A percentile compares a stretch with the other conserved stretches of the same genome.
These are phyloP conservation scores for Aureobasidium mangrovei DNA, from an alignment of 2,329 filamentous ascomycete genomes.

Conservation along the genomic window DNA sequence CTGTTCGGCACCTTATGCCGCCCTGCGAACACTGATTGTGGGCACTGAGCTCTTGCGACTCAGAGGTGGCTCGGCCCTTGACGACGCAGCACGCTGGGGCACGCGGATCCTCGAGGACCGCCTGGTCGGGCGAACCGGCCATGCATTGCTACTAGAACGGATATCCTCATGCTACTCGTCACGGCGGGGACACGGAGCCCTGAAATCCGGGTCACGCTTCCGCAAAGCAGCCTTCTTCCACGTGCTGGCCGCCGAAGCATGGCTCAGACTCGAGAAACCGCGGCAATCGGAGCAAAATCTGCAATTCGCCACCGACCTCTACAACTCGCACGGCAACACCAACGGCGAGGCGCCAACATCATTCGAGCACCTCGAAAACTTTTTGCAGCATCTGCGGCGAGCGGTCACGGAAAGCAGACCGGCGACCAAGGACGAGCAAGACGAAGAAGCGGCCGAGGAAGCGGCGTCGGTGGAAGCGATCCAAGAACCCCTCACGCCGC, in stretches of 20 bases:
- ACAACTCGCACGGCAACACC: constrained; percentile 33
- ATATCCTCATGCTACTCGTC: constrained; percentile 76
- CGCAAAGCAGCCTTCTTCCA: constrained; percentile 89
- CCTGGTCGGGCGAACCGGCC: constrained; percentile 64
- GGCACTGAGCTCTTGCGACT: constrained; percentile 75
- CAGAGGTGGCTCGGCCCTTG: constrained; percentile 68
- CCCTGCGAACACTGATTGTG: constrained; percentile 66
- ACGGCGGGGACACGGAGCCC: constrained; percentile 57
- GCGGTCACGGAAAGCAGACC: constrained; percentile 43
- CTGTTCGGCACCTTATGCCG: constrained; percentile 69
- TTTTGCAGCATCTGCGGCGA: constrained; percentile 60
- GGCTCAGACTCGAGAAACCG: constrained; percentile 68
- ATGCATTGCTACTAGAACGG: constrained; percentile 77
- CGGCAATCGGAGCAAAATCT: constrained; percentile 72
- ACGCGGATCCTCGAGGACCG: constrained; percentile 69
- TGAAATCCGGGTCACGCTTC: constrained; percentile 60
- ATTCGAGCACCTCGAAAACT: constrained; percentile 48
- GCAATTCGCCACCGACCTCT: constrained; percentile 54
- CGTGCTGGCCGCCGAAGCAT: constrained; percentile 71
- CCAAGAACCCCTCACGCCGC: constrained; percentile 25
- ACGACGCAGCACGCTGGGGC: constrained; percentile 82
- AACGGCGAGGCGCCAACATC: constrained; percentile 12
- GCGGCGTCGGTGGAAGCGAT: constrained; percentile 26
- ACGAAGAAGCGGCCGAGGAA: constrained; percentile 32
- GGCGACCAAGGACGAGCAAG: constrained; percentile 25